Conservation (phyloP, 345 rosid genomes). For the Syzygium jambos region DNA sequence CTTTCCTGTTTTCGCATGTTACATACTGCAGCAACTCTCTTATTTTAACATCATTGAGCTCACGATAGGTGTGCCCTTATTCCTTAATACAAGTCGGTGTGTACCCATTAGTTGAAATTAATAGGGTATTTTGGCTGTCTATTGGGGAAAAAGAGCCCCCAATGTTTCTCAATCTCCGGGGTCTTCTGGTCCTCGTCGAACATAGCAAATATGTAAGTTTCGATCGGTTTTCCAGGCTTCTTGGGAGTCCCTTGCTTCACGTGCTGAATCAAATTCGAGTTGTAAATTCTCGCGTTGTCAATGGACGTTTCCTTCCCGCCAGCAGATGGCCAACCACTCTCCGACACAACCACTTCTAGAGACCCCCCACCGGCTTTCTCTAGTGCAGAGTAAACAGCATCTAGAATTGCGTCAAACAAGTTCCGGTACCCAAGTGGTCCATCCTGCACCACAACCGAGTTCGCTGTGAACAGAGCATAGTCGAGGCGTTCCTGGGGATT, state of each 20-base stretch:
- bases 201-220: constrained; percentile 59
- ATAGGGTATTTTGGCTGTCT: constrained; percentile 34
- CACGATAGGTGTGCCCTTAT: neutral
- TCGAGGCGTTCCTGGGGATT: constrained; percentile 5
- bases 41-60: neutral
- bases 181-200: constrained; percentile 43
- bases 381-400: constrained; percentile 39
- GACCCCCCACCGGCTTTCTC: constrained; percentile 46
- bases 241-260: constrained; percentile 40
- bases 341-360: constrained; percentile 45
- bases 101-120: constrained; percentile 19
- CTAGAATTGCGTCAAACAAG: constrained; percentile 48
- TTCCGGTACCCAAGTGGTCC: constrained; percentile 15
- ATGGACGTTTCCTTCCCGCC: constrained; percentile 28
- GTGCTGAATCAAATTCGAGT: constrained; percentile 42
- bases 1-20: neutral
- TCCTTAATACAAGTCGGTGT: neutral
- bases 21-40: neutral
- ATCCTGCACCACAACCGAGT: constrained; percentile 2
- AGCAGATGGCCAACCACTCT: constrained; percentile 57
- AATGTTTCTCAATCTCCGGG: constrained; percentile 36
- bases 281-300: constrained; percentile 40
- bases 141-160: constrained; percentile 38
- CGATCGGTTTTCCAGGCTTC: constrained; percentile 32
- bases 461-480: constrained; percentile 28